Evolutionary conservation across 2,329 filamentous ascomycete genomes (phyloP).

Genomic region (Pyrenophora teres): DNA sequence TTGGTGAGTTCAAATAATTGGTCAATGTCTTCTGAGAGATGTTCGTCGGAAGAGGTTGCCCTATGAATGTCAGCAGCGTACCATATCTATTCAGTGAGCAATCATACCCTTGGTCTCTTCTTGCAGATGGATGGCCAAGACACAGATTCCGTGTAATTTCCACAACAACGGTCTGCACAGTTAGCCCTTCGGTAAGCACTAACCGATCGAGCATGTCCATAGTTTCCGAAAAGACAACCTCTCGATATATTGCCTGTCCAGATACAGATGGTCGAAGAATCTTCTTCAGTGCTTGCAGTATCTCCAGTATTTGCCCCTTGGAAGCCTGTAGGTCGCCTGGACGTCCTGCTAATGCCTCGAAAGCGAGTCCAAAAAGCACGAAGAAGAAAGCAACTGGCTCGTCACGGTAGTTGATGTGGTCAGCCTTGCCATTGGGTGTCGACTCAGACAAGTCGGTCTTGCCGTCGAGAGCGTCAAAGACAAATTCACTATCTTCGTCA

Average conservation of each 20-base stretch:
- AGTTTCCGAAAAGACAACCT: conserved; percentile 93
- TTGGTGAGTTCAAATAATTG: conserved; percentile 96
- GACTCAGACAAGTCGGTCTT: conserved; percentile 58
- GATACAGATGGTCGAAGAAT: conserved; percentile 93
- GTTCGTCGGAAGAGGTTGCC: conserved; percentile 61
- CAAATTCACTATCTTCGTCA: conserved; percentile 95
- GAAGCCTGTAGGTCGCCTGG: conserved; percentile 72
- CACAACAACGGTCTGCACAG: conserved; percentile 90
- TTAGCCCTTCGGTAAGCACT: conserved; percentile 85
- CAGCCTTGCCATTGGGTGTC: conserved; percentile 61
- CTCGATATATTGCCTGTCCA: conserved; percentile 93
- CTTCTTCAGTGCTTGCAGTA: conserved; percentile 89
- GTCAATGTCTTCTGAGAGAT: conserved; percentile 94
- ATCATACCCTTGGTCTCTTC: conserved; percentile 64
- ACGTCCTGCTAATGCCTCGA: conserved; percentile 89
- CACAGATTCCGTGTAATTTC: conserved; percentile 91
- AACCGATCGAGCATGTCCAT: conserved; percentile 95
- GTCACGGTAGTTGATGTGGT: conserved; percentile 91
- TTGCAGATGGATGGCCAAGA: conserved; percentile 86
- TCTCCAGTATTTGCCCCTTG: conserved; percentile 81
- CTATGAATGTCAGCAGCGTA: conserved; percentile 21
- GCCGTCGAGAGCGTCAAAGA: conserved; percentile 94
- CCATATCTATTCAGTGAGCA: neutral
- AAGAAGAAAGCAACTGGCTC: conserved; percentile 99
- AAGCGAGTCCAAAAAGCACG: conserved; percentile 92